phyloP scores from a whole-genome alignment of 2,329 filamentous ascomycete species.

The Thelonectria rubi region DNA sequence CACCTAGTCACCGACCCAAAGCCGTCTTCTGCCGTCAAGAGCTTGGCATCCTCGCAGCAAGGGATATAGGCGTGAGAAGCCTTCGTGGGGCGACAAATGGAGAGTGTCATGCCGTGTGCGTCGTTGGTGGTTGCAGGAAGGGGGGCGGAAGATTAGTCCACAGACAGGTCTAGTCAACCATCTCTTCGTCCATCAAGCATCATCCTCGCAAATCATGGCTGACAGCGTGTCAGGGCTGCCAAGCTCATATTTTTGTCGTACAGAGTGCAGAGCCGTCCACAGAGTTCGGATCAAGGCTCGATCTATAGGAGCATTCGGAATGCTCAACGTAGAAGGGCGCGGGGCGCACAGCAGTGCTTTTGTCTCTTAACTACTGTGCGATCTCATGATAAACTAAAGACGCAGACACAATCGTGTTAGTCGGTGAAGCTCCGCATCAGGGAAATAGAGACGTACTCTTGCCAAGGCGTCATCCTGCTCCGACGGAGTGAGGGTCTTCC shows the following conservation, averaged over 20 bases:
- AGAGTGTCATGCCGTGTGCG: not conserved
- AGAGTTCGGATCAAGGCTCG: not conserved
- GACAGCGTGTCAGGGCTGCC: not conserved
- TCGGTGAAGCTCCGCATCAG: constrained; percentile 51
- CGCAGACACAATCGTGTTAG: constrained; percentile 38
- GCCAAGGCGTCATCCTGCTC: constrained; percentile 56
- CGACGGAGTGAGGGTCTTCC: constrained; percentile 66
- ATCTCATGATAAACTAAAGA: constrained; percentile 44
- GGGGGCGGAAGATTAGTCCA: not conserved
- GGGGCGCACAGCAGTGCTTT: constrained; percentile 6
- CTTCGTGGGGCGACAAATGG: not conserved
- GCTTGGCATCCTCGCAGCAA: not conserved
- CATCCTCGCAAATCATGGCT: not conserved
- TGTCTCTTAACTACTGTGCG: constrained; percentile 36
- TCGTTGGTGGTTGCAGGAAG: not conserved
- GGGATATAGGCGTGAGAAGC: not conserved
- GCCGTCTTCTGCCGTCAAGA: not conserved
- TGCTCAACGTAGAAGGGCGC: constrained; percentile 13
- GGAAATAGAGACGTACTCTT: constrained; percentile 58
- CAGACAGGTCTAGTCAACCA: not conserved
- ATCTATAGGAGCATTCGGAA: constrained; percentile 1
- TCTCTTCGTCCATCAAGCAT: not conserved
- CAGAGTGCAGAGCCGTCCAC: not conserved
- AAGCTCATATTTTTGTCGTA: not conserved
- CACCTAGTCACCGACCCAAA: not conserved